Evolutionary conservation across 345 rosid species (phyloP).

Genomic region (Alliaria petiolata): DNA sequence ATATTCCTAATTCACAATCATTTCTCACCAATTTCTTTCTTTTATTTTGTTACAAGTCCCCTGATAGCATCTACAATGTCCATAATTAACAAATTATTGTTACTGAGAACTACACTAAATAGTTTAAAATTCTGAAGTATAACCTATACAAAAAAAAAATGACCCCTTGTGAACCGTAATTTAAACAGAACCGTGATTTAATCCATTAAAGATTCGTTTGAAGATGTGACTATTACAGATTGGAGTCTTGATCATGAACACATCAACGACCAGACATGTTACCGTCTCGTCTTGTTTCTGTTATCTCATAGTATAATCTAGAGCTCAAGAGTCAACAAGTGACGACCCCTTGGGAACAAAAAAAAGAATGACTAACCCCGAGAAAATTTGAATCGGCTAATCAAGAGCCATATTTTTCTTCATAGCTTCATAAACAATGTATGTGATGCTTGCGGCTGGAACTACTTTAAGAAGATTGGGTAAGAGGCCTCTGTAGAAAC

Average conservation of each 20-base stretch:
- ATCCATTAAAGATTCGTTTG: not conserved
- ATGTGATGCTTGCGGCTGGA: conserved; percentile 60
- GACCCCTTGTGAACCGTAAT: no score
- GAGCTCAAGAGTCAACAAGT: conserved; percentile 7
- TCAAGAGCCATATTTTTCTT: conserved; percentile 78
- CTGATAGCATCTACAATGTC: not conserved
- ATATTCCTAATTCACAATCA: not conserved
- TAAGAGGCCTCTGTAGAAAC: conserved; percentile 90
- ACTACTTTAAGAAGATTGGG: conserved; percentile 89
- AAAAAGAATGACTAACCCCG: conserved; percentile 15
- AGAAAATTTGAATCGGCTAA: conserved; percentile 28
- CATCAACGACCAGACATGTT: conserved; percentile 15
- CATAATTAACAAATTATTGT: not conserved
- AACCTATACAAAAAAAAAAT: no score
- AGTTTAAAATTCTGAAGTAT: no score
- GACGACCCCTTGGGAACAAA: conserved; percentile 8
- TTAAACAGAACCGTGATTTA: not conserved
- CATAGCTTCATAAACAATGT: conserved; percentile 83
- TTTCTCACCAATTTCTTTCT: not conserved
- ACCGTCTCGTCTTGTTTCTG: not conserved
- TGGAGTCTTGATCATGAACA: conserved; percentile 12
- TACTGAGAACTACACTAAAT: no score
- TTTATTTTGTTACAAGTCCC: not conserved
- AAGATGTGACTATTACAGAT: conserved; percentile 16
- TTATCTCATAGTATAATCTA: conserved; percentile 14